Evolutionary conservation across 2,329 filamentous ascomycete genomes (phyloP).

Genomic region (Metarhizium guizhouense): DNA sequence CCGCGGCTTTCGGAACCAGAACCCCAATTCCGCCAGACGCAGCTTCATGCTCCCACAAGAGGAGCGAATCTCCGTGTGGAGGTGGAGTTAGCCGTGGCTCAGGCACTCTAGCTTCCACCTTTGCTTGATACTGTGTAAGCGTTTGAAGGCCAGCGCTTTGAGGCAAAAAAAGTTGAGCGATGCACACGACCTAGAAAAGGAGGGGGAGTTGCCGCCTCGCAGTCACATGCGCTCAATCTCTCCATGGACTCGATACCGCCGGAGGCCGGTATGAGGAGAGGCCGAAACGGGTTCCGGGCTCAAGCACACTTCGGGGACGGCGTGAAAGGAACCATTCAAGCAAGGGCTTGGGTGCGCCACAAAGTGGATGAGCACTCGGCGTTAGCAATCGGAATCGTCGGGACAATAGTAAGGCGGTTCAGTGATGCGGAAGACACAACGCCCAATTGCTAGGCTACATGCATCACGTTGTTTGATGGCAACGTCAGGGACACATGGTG

Average conservation of each 20-base stretch:
- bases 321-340: not conserved
- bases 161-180: no score
- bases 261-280: no score
- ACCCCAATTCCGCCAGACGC: not conserved
- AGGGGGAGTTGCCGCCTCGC: not conserved
- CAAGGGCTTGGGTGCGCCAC: not conserved
- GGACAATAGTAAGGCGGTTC: not conserved
- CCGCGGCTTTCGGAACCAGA: not conserved
- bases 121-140: no score
- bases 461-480: no score
- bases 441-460: no score
- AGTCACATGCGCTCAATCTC: not conserved
- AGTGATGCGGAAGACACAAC: not conserved
- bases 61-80: not conserved
- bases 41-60: not conserved
- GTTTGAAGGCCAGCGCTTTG: no score
- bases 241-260: no score
- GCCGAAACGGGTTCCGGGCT: not conserved
- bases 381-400: not conserved
- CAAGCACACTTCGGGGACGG: not conserved
- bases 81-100: not conserved
- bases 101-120: no score
- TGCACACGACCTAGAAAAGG: no score
- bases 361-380: not conserved
- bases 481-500: no score